These are phyloP conservation scores for Schrenkiella parvula DNA, from an alignment of 345 rosid species.

Conservation along the genomic window DNA sequence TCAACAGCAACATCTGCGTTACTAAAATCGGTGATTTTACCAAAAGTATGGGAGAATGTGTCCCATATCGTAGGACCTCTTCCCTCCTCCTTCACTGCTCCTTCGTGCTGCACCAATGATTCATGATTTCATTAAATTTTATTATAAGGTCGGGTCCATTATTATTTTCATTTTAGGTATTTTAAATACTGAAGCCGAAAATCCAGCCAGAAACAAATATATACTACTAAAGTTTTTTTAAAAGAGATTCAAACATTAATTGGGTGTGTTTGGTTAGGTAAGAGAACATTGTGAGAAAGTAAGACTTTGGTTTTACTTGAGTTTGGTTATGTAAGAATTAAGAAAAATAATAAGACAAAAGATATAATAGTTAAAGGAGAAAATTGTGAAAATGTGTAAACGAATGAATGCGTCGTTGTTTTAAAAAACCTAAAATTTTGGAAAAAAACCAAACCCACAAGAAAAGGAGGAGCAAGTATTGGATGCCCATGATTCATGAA, in stretches of 20 bases:
- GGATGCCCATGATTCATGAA: constrained; percentile 18
- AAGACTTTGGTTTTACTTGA: constrained; percentile 14
- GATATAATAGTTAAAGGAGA: too few species aligned
- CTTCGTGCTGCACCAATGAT: constrained; percentile 55
- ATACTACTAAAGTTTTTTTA: background rate
- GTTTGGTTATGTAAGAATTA: background rate
- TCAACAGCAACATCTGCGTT: constrained; percentile 92
- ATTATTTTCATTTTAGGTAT: background rate
- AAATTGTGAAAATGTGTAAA: background rate
- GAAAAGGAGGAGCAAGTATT: background rate
- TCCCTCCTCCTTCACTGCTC: constrained; percentile 85
- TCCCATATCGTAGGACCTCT: constrained; percentile 93
- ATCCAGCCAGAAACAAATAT: background rate
- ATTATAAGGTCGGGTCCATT: background rate
- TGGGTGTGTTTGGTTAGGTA: constrained; percentile 13
- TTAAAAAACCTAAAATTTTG: background rate
- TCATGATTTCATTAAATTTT: background rate
- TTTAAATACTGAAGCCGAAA: background rate
- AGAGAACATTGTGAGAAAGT: background rate
- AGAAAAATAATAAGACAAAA: background rate
- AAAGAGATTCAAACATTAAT: constrained; percentile 1
- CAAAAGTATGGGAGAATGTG: constrained; percentile 66
- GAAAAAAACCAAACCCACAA: constrained; percentile 5
- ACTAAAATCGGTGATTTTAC: constrained; percentile 59
- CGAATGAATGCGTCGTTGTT: constrained; percentile 26